phyloP scores from a whole-genome alignment of 495 filamentous ascomycete species.

The Penicillium fimorum region DNA sequence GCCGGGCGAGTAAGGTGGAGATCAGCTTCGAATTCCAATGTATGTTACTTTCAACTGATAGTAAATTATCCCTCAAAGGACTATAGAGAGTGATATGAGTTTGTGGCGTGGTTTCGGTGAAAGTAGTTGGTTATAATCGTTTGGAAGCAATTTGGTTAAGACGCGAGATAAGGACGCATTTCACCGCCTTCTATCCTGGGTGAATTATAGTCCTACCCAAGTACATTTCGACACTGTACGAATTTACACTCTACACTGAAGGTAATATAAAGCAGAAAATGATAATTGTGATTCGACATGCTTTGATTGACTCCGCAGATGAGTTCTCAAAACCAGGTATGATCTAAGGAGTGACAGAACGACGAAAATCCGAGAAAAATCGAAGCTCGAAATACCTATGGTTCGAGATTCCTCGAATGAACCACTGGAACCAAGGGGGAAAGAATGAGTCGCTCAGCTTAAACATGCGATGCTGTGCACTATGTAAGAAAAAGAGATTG shows the following conservation, averaged over 20 bases:
- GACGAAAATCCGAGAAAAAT: neutral
- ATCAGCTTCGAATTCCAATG: neutral
- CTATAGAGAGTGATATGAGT: neutral
- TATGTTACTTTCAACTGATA: neutral
- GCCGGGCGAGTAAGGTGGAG: neutral
- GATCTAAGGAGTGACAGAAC: neutral
- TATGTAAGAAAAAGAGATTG: slow-evolving; percentile 14
- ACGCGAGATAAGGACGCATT: slow-evolving; percentile 11
- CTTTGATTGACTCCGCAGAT: neutral
- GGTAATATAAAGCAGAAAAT: neutral
- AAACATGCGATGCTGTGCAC: slow-evolving; percentile 26
- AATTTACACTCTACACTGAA: neutral
- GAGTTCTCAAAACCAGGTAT: neutral
- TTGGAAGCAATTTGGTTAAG: slow-evolving; percentile 1
- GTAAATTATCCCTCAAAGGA: neutral
- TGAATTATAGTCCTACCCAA: neutral
- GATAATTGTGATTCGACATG: neutral
- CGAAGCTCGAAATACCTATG: slow-evolving; percentile 11
- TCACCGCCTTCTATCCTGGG: slow-evolving; percentile 5
- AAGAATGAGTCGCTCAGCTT: slow-evolving; percentile 22
- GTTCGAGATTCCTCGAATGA: slow-evolving; percentile 11
- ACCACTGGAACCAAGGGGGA: neutral
- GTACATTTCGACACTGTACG: neutral
- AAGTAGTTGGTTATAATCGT: neutral
- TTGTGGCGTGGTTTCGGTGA: neutral